Evolutionary conservation across 2,329 filamentous ascomycete genomes (phyloP).

Genomic region (Hypoxylon sp.): DNA sequence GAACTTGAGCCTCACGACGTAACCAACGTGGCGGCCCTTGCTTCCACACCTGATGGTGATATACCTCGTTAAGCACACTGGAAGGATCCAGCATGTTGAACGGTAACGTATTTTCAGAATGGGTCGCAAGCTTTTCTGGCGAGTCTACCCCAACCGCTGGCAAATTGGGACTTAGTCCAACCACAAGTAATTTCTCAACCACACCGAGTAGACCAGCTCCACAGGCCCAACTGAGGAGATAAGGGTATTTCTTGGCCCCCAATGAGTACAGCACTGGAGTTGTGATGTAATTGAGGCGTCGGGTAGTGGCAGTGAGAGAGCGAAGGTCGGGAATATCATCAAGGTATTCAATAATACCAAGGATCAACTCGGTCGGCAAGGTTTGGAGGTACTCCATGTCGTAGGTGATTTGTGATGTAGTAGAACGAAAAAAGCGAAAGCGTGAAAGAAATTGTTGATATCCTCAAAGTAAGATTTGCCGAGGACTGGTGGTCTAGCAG

Average conservation of each 20-base stretch:
- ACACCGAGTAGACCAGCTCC: constrained; percentile 1
- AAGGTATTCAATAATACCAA: not conserved
- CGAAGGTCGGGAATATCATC: not conserved
- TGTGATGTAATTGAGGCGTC: not conserved
- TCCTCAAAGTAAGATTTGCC: not conserved
- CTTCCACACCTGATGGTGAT: not conserved
- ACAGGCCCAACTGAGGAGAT: constrained; percentile 25
- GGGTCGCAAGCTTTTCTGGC: too few species aligned
- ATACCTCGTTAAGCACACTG: not conserved
- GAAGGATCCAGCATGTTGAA: not conserved
- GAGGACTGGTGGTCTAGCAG: not conserved
- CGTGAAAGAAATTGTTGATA: not conserved
- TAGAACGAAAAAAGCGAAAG: not conserved
- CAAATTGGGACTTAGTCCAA: constrained; percentile 8
- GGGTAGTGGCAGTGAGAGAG: constrained; percentile 3
- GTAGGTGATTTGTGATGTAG: not conserved
- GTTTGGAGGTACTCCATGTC: not conserved
- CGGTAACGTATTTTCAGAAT: too few species aligned
- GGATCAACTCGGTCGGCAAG: constrained; percentile 17
- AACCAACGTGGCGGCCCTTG: not conserved
- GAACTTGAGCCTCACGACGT: too few species aligned
- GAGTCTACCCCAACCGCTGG: not conserved
- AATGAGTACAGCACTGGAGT: constrained; percentile 14
- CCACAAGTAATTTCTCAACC: constrained; percentile 18
- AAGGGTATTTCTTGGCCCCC: not conserved